Conservation (phyloP, 2,329 filamentous ascomycete species). For the Alternaria postmessia region DNA sequence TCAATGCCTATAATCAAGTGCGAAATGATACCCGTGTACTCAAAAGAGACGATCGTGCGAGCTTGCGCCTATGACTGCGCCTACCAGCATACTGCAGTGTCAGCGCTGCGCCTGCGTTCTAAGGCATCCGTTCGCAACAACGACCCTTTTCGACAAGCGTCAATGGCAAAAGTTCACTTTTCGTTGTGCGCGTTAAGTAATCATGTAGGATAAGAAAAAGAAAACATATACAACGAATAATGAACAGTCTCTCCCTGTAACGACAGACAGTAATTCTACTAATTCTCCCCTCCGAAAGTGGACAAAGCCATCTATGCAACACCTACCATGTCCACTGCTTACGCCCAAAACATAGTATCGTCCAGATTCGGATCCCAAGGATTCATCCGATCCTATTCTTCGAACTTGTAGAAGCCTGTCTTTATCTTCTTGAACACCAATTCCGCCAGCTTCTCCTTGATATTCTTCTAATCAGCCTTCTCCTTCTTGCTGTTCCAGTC, state of each 20-base stretch:
- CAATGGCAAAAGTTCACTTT: not conserved
- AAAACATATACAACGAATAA: not conserved
- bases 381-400: not conserved
- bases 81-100: not conserved
- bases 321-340: not conserved
- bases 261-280: not conserved
- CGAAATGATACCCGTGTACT: not conserved
- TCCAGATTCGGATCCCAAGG: conserved; percentile 13
- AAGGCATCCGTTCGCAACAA: not conserved
- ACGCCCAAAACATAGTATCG: conserved; percentile 21
- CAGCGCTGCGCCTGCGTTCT: not conserved
- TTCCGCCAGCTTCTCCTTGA: too few relatives aligned
- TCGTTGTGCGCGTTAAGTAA: not conserved
- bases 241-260: not conserved
- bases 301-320: not conserved
- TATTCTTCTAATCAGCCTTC: too few relatives aligned
- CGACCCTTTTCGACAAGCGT: not conserved
- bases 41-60: not conserved
- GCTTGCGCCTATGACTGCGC: not conserved
- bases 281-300: not conserved
- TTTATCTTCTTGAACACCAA: too few relatives aligned
- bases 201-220: not conserved
- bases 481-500: too few relatives aligned
- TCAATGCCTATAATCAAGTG: not conserved
- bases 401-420: too few relatives aligned